A percentile compares a stretch with the other conserved stretches of the same genome.
phyloP scores from a whole-genome alignment of 2,329 filamentous ascomycete genomes.

The Didymosphaeria variabile region DNA sequence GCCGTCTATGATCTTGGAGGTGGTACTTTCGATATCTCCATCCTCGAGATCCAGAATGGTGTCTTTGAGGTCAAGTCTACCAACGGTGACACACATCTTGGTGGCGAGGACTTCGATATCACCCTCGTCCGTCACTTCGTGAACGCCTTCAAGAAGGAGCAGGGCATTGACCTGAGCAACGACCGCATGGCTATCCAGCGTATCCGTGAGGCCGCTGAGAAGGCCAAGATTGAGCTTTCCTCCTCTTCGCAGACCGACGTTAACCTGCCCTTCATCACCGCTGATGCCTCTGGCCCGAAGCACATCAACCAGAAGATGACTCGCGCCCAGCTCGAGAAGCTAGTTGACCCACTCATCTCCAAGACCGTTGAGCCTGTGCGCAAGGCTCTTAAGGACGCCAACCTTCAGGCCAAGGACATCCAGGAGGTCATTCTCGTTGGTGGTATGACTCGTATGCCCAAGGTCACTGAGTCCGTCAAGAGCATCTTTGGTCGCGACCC shows the following conservation, averaged over 20 bases:
- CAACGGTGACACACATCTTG: constrained; percentile 97
- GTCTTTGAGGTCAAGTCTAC: constrained; percentile 99
- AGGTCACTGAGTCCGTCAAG: constrained; percentile 96
- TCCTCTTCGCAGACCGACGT: constrained; percentile 96
- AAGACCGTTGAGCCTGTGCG: constrained; percentile 91
- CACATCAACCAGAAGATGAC: constrained; percentile 98
- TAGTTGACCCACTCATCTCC: constrained; percentile 88
- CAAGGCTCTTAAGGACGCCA: constrained; percentile 96
- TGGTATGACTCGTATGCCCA: constrained; percentile 99
- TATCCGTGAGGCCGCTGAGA: constrained; percentile 98
- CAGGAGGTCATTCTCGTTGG: constrained; percentile 98
- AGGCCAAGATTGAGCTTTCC: constrained; percentile 98
- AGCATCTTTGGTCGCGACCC: constrained; percentile 95
- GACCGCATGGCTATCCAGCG: constrained; percentile 99
- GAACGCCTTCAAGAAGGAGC: constrained; percentile 95
- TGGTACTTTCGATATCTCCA: constrained; percentile 99
- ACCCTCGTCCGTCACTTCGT: constrained; percentile 92
- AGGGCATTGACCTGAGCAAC: constrained; percentile 84
- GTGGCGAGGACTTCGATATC: constrained; percentile 98
- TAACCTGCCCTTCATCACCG: constrained; percentile 98
- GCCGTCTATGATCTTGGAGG: constrained; percentile 98
- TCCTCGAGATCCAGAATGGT: constrained; percentile 96
- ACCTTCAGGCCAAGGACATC: constrained; percentile 89
- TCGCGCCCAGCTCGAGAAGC: constrained; percentile 88
- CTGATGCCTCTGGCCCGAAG: constrained; percentile 93